Evolutionary conservation across 2,329 filamentous ascomycete genomes (phyloP), one percentile per base, ranked within the genome.

Genomic region (Paecilomyces dactylethromorphus): DNA sequence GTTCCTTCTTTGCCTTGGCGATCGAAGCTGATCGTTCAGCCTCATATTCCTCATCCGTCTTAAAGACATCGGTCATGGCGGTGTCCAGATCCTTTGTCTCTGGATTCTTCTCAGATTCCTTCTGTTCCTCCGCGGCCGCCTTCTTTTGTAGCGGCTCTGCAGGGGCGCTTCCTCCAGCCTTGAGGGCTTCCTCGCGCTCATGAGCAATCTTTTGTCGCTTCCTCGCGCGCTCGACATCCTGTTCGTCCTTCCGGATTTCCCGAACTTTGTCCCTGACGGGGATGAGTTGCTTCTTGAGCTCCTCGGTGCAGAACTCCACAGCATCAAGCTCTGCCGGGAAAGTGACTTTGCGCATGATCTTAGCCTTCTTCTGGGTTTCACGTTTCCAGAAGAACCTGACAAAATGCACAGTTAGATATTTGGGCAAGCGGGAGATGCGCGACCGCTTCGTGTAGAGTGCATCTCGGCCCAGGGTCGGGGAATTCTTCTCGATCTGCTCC

Each of bases 281-380:
- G 53, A 97, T 80, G 52, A 99, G 82, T 66, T 89, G 85, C 70
- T 88, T 87, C 74, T 86, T 89, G 62, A 99, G 81, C 56, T 94
- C 88, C 26, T 97, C 92, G 12, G 92, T 93, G 76, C 94, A 99
- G 76, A 96, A 97, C 72, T 99, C 94, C 22, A 96, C 87, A 45
- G 91, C 86, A 69, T 99, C 94, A 33, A 99, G 81, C 76, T 99
- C 94, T 55, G 90, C 87, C 6, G 93, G 93, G 72, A 99, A 99
- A 0, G 91, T 93, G 59, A 99, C 94, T 78, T 97, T 99, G 72
- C 92, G 90, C 90, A 99, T 93, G 68, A 99, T 99, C 83, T 99
- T 99, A 65, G 93, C 92, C 82, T 99, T 99, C 81, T 97, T 97
- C 76, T 95, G 89, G 3, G 91, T 92, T 66, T 96, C 91, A 53